These are phyloP conservation scores for Daldinia childiae DNA, from an alignment of 495 filamentous ascomycete species.

Conservation along the genomic window DNA sequence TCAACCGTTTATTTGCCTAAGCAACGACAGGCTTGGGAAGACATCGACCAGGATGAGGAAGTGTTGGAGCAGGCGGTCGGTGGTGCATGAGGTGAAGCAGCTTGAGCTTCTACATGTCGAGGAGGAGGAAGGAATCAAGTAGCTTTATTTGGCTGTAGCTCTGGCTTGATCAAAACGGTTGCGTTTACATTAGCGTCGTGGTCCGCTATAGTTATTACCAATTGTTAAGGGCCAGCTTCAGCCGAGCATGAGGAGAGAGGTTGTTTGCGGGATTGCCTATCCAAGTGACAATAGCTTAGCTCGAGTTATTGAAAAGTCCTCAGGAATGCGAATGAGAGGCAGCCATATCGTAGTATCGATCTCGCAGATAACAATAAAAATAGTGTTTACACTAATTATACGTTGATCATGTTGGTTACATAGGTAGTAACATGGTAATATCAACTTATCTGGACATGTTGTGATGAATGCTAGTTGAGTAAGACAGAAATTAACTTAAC, in stretches of 20 bases:
- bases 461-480: not conserved
- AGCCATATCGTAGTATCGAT: conserved; percentile 36
- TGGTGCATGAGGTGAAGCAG: conserved; percentile 24
- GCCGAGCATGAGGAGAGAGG: conserved; percentile 21
- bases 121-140: conserved; percentile 33
- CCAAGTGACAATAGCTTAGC: conserved; percentile 22
- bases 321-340: conserved; percentile 27
- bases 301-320: conserved; percentile 22
- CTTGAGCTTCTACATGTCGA: conserved; percentile 32
- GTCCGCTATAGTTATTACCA: not conserved
- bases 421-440: not conserved
- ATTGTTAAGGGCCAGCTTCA: conserved; percentile 13
- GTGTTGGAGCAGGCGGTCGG: conserved; percentile 44
- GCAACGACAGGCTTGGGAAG: conserved; percentile 37
- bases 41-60: conserved; percentile 40
- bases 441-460: not conserved
- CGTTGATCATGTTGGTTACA: not conserved
- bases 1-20: conserved; percentile 38
- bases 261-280: conserved; percentile 17
- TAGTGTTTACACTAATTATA: conserved; percentile 26
- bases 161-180: conserved; percentile 15
- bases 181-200: conserved; percentile 20
- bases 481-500: not conserved
- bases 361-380: conserved; percentile 31
- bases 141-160: conserved; percentile 37